Percentiles rank a stretch among this genome's conserved stretches.
Conservation (phyloP, 2,329 filamentous ascomycete species). For the Aspergillus costaricaensis region DNA sequence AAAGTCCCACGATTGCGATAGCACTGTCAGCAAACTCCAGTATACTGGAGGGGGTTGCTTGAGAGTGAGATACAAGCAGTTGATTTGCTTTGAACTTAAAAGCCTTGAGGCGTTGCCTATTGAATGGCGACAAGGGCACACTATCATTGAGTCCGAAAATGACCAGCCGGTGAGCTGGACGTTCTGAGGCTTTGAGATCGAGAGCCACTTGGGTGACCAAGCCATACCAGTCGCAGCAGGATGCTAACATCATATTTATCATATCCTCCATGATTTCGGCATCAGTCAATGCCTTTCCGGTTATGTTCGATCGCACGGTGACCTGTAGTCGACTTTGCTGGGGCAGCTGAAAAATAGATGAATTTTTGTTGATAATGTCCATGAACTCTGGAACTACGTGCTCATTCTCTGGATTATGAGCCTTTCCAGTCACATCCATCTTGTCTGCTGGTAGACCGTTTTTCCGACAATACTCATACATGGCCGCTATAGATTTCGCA, state of each 20-base stretch:
- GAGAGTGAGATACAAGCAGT: background rate
- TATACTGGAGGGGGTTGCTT: background rate
- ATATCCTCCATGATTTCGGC: background rate
- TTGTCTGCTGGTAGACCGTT: no score
- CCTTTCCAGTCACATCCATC: no score
- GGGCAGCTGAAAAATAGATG: no score
- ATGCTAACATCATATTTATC: background rate
- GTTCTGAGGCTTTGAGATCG: background rate
- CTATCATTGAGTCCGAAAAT: background rate
- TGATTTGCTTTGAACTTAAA: background rate
- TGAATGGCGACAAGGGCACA: background rate
- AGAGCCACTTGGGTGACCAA: background rate
- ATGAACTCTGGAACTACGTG: no score
- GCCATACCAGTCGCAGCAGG: background rate
- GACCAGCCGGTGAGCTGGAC: background rate
- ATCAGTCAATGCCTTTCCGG: background rate
- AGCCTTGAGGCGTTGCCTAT: background rate
- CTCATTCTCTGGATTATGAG: no score
- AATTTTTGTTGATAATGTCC: no score
- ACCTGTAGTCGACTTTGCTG: no score
- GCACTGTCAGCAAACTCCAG: background rate
- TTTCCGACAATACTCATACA: no score
- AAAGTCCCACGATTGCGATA: background rate
- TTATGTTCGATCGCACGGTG: background rate
- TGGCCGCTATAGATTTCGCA: background rate